Base-by-base conservation (phyloP, 2,329 filamentous ascomycete species). In the Hirsutella minnesotensis region DNA sequence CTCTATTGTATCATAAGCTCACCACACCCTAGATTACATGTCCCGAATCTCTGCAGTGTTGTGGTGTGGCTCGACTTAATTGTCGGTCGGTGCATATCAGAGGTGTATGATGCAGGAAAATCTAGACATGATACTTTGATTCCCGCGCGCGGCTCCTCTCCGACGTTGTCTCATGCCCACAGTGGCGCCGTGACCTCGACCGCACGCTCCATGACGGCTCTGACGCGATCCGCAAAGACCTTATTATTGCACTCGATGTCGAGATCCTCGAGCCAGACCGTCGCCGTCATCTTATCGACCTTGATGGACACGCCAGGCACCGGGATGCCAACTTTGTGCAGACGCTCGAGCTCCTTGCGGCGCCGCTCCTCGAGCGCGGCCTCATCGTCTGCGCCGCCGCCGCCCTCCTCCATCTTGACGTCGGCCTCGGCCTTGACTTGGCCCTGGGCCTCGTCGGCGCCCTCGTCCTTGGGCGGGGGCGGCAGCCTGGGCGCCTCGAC, bases 181-280 rank as follows among this genome's bases (percentile, higher is more conserved):
- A 92, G 69, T 38, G 84, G 83, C 38, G 85, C 84, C 13, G 89
- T 86, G 21, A 88, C 85, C 67, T 95, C 89, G 3, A 90, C 82
- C 1, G 85, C 89, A 51, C 88, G 74, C 61, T 96, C 90, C 10
- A 95, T 85, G 9, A 98, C 87, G 1, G 86, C 87, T 52, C 83
- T 76, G 5, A 98, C 86, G 45, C 92, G 73, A 60, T 94, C 90
- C 38, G 80, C 80, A 56, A 95, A 76, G 16, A 86, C 78, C 49
- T 79, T 77, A 49, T 87, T 87, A 43, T 67, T 67, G 60, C 87
- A 94, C 63, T 96, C 92, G 4, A 98, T 85, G 53, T 94, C 87
- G 37, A 96, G 64, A 51, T 85, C 79, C 69, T 96, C 92, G 33
- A 98, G 68, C 89, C 90, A 96, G 7, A 98, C 82, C 47, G 79